These are phyloP conservation scores for Epicoccum nigrum DNA, from an alignment of 2,329 filamentous ascomycete species.

Conservation along the genomic window DNA sequence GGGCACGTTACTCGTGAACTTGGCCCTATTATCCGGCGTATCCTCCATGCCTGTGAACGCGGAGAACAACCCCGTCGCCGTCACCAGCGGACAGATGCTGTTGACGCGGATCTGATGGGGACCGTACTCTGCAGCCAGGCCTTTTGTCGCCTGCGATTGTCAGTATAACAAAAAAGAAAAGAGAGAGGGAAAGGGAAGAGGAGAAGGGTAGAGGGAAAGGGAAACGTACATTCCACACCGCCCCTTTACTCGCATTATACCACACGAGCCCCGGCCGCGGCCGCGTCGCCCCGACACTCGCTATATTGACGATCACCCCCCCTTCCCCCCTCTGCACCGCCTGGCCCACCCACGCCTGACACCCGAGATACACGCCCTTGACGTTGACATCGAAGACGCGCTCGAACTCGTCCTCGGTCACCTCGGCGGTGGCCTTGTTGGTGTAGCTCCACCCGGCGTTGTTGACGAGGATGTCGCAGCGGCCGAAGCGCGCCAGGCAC, in stretches of 20 bases:
- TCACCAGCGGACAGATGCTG: slow-evolving; percentile 71
- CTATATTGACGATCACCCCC: slow-evolving; percentile 69
- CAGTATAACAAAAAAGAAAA: too few species aligned
- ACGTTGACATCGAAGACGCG: slow-evolving; percentile 72
- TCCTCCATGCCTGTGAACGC: slow-evolving; percentile 66
- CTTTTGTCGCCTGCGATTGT: slow-evolving; percentile 66
- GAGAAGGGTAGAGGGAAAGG: too few species aligned
- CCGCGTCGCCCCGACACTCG: slow-evolving; percentile 67
- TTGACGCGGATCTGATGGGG: slow-evolving; percentile 76
- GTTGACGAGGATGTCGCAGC: slow-evolving; percentile 66
- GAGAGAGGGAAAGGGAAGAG: too few species aligned
- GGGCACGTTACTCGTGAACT: slow-evolving; percentile 63
- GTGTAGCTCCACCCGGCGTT: slow-evolving; percentile 65
- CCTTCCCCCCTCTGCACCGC: slow-evolving; percentile 63
- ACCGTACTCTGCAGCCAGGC: slow-evolving; percentile 75
- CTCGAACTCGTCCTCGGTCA: slow-evolving; percentile 71
- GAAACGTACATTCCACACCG: slow-evolving; percentile 64
- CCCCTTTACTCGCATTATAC: slow-evolving; percentile 74
- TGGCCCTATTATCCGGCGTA: slow-evolving; percentile 61
- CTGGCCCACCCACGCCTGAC: slow-evolving; percentile 65
- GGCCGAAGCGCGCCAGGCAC: slow-evolving; percentile 60
- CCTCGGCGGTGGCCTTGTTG: slow-evolving; percentile 62
- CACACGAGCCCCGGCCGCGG: slow-evolving; percentile 69
- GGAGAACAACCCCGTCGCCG: slow-evolving; percentile 67
- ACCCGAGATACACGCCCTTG: slow-evolving; percentile 68